A percentile compares a stretch with the other conserved stretches of the same genome.
Conservation (phyloP, 2,329 filamentous ascomycete species). For the Drechmeria coniospora region DNA sequence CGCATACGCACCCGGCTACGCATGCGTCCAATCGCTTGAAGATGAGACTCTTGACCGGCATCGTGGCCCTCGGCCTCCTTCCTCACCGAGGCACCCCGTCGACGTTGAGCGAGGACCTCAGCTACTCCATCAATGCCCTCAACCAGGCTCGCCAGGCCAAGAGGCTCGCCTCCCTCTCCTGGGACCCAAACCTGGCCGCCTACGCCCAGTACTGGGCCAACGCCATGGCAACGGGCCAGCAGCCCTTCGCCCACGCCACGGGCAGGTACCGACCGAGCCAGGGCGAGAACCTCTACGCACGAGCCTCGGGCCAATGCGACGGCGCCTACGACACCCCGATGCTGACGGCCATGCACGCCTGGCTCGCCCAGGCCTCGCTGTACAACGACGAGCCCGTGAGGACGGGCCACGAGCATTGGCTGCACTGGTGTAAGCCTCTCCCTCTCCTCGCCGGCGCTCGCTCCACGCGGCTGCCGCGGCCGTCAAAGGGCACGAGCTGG, state of each 20-base stretch:
- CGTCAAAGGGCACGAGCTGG: not conserved
- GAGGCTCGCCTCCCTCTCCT: conserved; percentile 13
- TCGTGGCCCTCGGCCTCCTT: conserved; percentile 4
- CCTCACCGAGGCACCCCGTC: conserved; percentile 1
- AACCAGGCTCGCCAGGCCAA: conserved; percentile 16
- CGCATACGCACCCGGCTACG: no score
- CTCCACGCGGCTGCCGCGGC: not conserved
- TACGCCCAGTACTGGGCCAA: conserved; percentile 20
- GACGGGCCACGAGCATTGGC: conserved; percentile 18
- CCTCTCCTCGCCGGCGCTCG: not conserved
- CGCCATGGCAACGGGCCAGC: conserved; percentile 14
- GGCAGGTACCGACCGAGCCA: conserved; percentile 15
- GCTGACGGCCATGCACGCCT: conserved; percentile 13
- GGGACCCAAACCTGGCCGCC: conserved; percentile 14
- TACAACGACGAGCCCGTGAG: conserved; percentile 16
- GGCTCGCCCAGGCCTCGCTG: conserved; percentile 15
- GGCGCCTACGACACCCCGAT: conserved; percentile 13
- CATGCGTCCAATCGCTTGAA: no score
- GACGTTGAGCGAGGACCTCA: conserved; percentile 10
- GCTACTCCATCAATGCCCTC: conserved; percentile 12
- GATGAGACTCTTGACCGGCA: conserved; percentile 2
- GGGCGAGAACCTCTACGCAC: conserved; percentile 19
- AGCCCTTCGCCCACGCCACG: conserved; percentile 16
- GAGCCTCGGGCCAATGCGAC: conserved; percentile 15
- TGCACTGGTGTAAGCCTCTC: conserved; percentile 20